These are phyloP conservation scores for Pyrrhoderma lamaoense DNA, from an alignment of 1,284 basidiomycete genomes.

Conservation along the genomic window DNA sequence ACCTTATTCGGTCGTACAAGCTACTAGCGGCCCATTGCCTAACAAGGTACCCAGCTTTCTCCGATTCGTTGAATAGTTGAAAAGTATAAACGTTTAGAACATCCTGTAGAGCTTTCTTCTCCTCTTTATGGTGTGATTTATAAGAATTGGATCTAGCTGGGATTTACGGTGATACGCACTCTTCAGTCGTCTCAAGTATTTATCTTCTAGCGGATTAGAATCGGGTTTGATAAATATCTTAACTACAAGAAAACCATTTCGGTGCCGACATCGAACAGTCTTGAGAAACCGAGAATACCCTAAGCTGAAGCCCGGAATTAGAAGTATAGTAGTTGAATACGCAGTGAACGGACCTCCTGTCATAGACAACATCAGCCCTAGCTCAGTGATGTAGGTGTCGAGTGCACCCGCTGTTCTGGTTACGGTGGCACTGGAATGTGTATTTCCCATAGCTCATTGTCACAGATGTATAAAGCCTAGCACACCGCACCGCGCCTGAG, in stretches of 20 bases:
- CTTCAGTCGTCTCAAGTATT: conserved; percentile 64
- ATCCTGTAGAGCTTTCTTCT: conserved; percentile 79
- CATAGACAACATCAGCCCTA: conserved; percentile 83
- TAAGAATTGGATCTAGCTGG: not conserved
- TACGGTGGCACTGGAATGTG: conserved; percentile 55
- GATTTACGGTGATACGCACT: conserved; percentile 27
- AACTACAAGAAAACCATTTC: conserved; percentile 60
- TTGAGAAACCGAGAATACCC: conserved; percentile 94
- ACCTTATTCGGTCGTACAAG: conserved; percentile 97
- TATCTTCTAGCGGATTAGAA: conserved; percentile 58
- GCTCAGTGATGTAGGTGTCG: conserved; percentile 84
- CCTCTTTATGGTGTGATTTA: conserved; percentile 39
- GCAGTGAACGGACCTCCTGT: conserved; percentile 63
- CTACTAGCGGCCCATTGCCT: conserved; percentile 94
- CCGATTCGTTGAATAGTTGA: conserved; percentile 89
- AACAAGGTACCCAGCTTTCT: conserved; percentile 92
- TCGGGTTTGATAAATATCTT: conserved; percentile 86
- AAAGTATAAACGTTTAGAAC: conserved; percentile 88
- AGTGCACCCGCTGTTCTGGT: conserved; percentile 70
- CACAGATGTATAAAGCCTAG: not conserved
- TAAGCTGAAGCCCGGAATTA: conserved; percentile 41
- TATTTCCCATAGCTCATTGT: conserved; percentile 52
- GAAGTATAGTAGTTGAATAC: not conserved
- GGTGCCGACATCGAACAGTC: conserved; percentile 75
- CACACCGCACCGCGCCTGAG: not conserved